A percentile compares a stretch with the other conserved stretches of the same genome.
Evolutionary conservation across 2,329 filamentous ascomycete genomes (phyloP).

Genomic region (Lecanicillium sp.): DNA sequence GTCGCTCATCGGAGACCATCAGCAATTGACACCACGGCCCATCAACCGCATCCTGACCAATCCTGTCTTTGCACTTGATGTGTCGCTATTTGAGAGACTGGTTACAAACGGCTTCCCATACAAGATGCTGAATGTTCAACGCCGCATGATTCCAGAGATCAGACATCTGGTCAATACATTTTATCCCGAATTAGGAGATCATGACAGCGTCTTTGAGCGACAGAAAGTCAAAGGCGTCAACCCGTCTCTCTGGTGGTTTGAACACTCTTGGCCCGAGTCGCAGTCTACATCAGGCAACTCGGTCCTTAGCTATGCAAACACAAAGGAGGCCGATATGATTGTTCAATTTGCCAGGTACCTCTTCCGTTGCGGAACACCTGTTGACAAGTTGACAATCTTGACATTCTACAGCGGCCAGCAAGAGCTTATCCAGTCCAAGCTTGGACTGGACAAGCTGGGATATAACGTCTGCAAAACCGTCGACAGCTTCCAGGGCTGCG

Average conservation of each 20-base stretch:
- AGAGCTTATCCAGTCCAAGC: conserved; percentile 50
- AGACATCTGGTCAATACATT: conserved; percentile 41
- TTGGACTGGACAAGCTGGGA: conserved; percentile 26
- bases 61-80: conserved; percentile 58
- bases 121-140: conserved; percentile 60
- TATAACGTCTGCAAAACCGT: conserved; percentile 59
- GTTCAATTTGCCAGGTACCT: conserved; percentile 67
- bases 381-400: conserved; percentile 65
- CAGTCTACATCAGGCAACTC: conserved; percentile 54
- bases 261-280: conserved; percentile 57
- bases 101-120: conserved; percentile 60
- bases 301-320: conserved; percentile 55
- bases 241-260: conserved; percentile 36
- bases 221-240: conserved; percentile 35
- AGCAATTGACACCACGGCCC: conserved; percentile 68
- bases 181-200: conserved; percentile 40
- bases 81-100: conserved; percentile 76
- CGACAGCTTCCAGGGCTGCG: conserved; percentile 86
- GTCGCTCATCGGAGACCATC: conserved; percentile 67
- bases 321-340: conserved; percentile 69
- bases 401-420: conserved; percentile 87
- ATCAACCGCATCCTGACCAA: conserved; percentile 53
- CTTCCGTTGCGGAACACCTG: conserved; percentile 55
- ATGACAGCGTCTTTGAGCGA: conserved; percentile 32
- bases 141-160: conserved; percentile 47